Conservation (phyloP, 805 yeast species). For the Pichia exigua region DNA sequence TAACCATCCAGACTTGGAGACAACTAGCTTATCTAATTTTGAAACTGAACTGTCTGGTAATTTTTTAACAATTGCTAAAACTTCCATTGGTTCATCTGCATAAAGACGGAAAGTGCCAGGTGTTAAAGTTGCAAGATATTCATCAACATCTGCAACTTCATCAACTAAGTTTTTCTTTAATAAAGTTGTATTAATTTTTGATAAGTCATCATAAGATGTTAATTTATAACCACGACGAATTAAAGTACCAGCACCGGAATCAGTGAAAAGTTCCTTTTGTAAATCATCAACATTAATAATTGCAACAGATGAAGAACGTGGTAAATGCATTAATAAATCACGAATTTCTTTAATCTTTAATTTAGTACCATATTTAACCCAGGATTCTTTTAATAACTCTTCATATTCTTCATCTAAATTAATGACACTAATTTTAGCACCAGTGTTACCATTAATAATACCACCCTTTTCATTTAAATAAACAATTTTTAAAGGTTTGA, state of each 20-base stretch:
- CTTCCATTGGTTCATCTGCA: constrained; percentile 95
- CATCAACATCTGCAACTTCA: constrained; percentile 72
- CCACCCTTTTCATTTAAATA: constrained; percentile 98
- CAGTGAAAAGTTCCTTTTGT: constrained; percentile 96
- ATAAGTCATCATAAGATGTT: constrained; percentile 66
- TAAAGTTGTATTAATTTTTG: constrained; percentile 46
- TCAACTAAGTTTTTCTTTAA: constrained; percentile 69
- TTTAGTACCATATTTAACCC: constrained; percentile 99
- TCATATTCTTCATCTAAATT: constrained; percentile 96
- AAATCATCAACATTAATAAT: constrained; percentile 91
- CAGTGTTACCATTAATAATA: constrained; percentile 83
- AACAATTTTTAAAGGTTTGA: constrained; percentile 94
- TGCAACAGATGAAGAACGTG: constrained; percentile 96
- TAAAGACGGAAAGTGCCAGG: constrained; percentile 57
- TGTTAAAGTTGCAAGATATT: constrained; percentile 63
- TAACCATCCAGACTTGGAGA: constrained; percentile 90
- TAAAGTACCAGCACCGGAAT: constrained; percentile 98
- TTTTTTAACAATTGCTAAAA: constrained; percentile 73
- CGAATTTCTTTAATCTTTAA: constrained; percentile 93
- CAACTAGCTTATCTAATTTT: constrained; percentile 74
- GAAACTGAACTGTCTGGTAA: constrained; percentile 40
- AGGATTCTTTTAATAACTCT: constrained; percentile 78
- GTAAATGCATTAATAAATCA: constrained; percentile 87
- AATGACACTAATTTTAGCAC: constrained; percentile 81
- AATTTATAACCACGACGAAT: constrained; percentile 95